Conservation (phyloP, 805 yeast species). For the fission yeast (Schizosaccharomyces pombe) region DNA sequence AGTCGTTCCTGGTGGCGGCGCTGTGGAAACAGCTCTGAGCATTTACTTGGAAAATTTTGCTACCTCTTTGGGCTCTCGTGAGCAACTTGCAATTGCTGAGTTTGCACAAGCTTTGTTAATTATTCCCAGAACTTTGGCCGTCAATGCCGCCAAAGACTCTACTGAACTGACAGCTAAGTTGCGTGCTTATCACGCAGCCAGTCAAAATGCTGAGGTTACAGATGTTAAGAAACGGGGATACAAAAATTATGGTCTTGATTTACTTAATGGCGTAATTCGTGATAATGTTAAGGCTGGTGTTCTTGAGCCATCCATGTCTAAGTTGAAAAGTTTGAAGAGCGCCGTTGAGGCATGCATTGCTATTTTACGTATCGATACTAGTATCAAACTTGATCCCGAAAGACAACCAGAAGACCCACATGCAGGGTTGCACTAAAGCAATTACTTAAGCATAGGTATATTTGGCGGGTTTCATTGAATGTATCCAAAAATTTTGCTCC, state of each 20-base stretch:
- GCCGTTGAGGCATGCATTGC: conserved; percentile 94
- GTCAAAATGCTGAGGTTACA: conserved; percentile 65
- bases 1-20: conserved; percentile 98
- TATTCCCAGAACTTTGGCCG: conserved; percentile 90
- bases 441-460: neutral
- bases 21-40: conserved; percentile 91
- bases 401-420: conserved; percentile 3
- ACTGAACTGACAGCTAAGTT: conserved; percentile 84
- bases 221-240: conserved; percentile 68
- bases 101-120: conserved; percentile 74
- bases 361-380: conserved; percentile 88
- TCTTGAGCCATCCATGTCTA: conserved; percentile 83
- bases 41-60: conserved; percentile 91
- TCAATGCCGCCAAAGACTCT: conserved; percentile 93
- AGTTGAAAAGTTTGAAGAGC: conserved; percentile 75
- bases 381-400: conserved; percentile 94
- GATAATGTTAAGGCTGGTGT: conserved; percentile 72
- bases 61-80: conserved; percentile 63
- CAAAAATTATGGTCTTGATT: conserved; percentile 78
- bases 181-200: conserved; percentile 87
- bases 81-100: conserved; percentile 93
- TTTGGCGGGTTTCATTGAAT: neutral
- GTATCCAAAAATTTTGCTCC: too few relatives aligned
- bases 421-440: conserved; percentile 1
- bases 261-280: conserved; percentile 73